Percentiles rank a stretch among this genome's conserved stretches.
phyloP scores from a whole-genome alignment of 1,139 yeast genomes.

The Debaryomyces sp. region DNA sequence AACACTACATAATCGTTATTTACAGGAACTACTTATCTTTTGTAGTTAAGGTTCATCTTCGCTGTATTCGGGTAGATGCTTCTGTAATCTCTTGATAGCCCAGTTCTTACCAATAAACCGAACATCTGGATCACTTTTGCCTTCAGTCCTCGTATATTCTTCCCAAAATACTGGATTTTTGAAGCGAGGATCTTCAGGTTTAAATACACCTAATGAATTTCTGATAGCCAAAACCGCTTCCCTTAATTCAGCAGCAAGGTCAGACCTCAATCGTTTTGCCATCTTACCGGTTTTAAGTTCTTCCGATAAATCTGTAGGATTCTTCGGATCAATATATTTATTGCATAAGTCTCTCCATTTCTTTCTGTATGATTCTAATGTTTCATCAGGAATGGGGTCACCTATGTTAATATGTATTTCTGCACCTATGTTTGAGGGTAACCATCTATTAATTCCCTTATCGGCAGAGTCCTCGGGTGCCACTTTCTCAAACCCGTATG shows the following conservation, averaged over 20 bases:
- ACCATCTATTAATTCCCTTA: conserved; percentile 52
- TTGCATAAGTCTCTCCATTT: conserved; percentile 70
- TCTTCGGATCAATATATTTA: conserved; percentile 49
- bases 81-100: conserved; percentile 74
- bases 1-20: conserved; percentile 3
- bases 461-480: conserved; percentile 77
- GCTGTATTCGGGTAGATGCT: conserved; percentile 49
- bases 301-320: conserved; percentile 61
- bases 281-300: conserved; percentile 64
- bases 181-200: conserved; percentile 61
- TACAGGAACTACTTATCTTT: conserved; percentile 6
- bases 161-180: conserved; percentile 75
- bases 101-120: conserved; percentile 74
- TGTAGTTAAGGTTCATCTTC: conserved; percentile 14
- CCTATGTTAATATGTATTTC: conserved; percentile 75
- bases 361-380: conserved; percentile 60
- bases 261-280: conserved; percentile 66
- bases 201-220: conserved; percentile 50
- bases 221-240: conserved; percentile 64
- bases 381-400: conserved; percentile 61
- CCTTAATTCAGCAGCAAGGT: conserved; percentile 70
- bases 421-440: conserved; percentile 70
- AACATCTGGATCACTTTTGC: conserved; percentile 66
- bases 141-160: conserved; percentile 62
- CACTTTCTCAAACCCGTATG: conserved; percentile 84